Evolutionary conservation across 164 flowering plant genomes (phyloP).

Genomic region (Chimonanthus praecox): DNA sequence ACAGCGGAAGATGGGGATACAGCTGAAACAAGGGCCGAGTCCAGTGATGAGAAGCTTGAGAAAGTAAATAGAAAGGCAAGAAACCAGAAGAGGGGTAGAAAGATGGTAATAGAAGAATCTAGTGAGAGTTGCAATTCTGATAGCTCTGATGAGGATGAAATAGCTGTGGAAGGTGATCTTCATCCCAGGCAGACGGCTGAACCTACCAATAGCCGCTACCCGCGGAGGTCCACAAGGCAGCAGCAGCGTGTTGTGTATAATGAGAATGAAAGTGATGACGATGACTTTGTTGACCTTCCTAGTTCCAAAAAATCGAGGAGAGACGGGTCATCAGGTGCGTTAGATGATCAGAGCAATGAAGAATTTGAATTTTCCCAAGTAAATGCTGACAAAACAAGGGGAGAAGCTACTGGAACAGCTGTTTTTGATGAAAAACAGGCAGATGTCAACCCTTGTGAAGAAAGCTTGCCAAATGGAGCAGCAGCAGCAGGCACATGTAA

Average conservation of each 20-base stretch:
- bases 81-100: conserved; percentile 34
- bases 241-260: conserved; percentile 5
- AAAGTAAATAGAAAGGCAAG: neutral
- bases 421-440: conserved; percentile 11
- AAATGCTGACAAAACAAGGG: neutral
- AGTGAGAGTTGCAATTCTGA: conserved; percentile 42
- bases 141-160: conserved; percentile 32
- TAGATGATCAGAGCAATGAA: conserved; percentile 15
- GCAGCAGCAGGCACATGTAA: conserved; percentile 6
- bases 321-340: conserved; percentile 15
- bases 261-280: conserved; percentile 26
- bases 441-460: conserved; percentile 10
- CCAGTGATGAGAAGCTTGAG: neutral
- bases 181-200: conserved; percentile 2
- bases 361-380: conserved; percentile 5
- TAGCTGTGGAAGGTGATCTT: conserved; percentile 6
- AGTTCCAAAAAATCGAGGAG: conserved; percentile 23
- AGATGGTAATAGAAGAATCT: conserved; percentile 25
- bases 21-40: neutral
- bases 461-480: conserved; percentile 14
- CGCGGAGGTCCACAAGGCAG: conserved; percentile 21
- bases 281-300: conserved; percentile 17
- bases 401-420: neutral
- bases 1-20: conserved; percentile 6
- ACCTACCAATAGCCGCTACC: conserved; percentile 7